Evolutionary conservation across 257 asterid species (phyloP).

Genomic region (Salvia rosmarinus): DNA sequence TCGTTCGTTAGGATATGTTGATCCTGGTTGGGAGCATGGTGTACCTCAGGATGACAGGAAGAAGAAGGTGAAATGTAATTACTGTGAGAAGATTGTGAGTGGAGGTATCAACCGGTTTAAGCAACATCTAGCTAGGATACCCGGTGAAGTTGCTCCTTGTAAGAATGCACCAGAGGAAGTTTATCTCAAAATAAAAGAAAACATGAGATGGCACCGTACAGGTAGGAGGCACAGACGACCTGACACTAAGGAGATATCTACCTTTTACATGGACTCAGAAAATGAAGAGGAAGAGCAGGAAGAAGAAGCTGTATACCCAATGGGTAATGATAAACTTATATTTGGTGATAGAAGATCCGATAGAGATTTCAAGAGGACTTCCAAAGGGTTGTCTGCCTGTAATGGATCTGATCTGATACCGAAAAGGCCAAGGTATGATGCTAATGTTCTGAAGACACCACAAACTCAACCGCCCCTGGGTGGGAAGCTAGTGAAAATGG

Average conservation of each 20-base stretch:
- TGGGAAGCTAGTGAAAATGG: slow-evolving; percentile 52
- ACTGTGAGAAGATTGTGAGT: slow-evolving; percentile 88
- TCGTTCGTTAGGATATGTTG: slow-evolving; percentile 85
- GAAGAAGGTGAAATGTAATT: slow-evolving; percentile 91
- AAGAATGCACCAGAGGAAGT: slow-evolving; percentile 91
- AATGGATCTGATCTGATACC: slow-evolving; percentile 50
- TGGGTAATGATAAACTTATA: slow-evolving; percentile 52
- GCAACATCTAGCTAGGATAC: slow-evolving; percentile 91
- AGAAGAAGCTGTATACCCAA: slow-evolving; percentile 56
- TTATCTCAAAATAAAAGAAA: slow-evolving; percentile 78
- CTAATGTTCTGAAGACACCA: slow-evolving; percentile 48
- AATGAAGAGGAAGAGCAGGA: slow-evolving; percentile 73
- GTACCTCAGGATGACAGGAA: slow-evolving; percentile 93
- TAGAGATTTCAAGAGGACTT: slow-evolving; percentile 55
- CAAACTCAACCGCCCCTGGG: slow-evolving; percentile 51
- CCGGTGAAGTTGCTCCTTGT: slow-evolving; percentile 95
- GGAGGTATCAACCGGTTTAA: slow-evolving; percentile 94
- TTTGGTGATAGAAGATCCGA: slow-evolving; percentile 59
- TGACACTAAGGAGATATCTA: slow-evolving; percentile 59
- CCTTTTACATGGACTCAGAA: slow-evolving; percentile 63
- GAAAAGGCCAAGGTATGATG: slow-evolving; percentile 65
- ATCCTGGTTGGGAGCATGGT: slow-evolving; percentile 98
- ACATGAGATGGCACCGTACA: slow-evolving; percentile 96
- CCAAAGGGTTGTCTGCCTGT: slow-evolving; percentile 52
- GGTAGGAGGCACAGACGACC: slow-evolving; percentile 83